Base-by-base conservation (phyloP, 768 basidiomycete genomes). In the Hortiboletus campestris region DNA sequence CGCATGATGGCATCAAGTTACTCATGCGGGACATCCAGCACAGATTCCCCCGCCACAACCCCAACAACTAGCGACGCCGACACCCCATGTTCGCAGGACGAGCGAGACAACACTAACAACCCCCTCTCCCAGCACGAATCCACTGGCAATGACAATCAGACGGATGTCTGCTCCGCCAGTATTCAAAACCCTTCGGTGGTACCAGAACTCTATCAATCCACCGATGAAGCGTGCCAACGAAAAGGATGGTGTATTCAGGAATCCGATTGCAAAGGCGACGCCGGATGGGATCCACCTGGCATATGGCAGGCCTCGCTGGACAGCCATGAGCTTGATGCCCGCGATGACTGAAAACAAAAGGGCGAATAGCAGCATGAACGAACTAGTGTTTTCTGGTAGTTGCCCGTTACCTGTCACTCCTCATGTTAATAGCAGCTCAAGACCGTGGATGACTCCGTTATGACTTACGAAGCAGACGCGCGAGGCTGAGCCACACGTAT, bases 121-220 rank as follows among this genome's bases (percentile, higher is more conserved):
- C 2, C 96, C 96, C 69, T 98, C 96, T 19, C 96, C 96, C 17
- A 98, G 76, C 25, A 98, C 95, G 69, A 98, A 97, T 4, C 96
- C 96, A 69, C 90, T 93, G 8, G 95, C 96, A 39, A 96, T 78
- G 25, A 98, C 84, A 63, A 98, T 88, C 35, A 95, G 74, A 32
- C 82, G 76, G 55, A 94, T 91, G 56, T 88, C 86, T 53, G 77
- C 76, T 28, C 74, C 73, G 56, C 82, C 79, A 16, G 67, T 62
- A 57, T 77, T 82, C 25, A 78, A 76, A 63, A 76, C 73, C 36
- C 76, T 74, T 25, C 74, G 80, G 57, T 83, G 80, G 64, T 86
- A 92, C 28, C 82, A 67, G 63, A 87, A 83, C 63, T 96, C 94
- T 60, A 91, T 72, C 58, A 90, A 68, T 3, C 96, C 96, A 36